phyloP scores from a whole-genome alignment of 2,329 filamentous ascomycete species.

The Claviceps pusilla region DNA sequence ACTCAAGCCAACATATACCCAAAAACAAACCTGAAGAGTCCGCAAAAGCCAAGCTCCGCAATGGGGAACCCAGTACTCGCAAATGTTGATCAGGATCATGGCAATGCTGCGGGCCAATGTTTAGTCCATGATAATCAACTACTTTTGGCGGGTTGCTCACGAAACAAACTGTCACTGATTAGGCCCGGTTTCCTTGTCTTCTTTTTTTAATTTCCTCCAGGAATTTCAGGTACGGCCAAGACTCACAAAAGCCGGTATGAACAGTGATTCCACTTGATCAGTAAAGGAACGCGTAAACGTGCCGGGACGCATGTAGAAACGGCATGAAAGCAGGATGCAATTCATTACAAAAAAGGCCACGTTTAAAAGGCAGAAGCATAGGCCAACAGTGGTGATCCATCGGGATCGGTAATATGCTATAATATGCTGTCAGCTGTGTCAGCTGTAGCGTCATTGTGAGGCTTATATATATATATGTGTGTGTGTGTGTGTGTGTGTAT shows the following conservation, averaged over 20 bases:
- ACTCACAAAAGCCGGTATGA: slow-evolving; percentile 50
- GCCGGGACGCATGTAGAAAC: slow-evolving; percentile 55
- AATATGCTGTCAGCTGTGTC: neutral
- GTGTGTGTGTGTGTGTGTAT: no score
- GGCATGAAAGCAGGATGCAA: slow-evolving; percentile 46
- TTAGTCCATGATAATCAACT: neutral
- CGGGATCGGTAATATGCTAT: slow-evolving; percentile 16
- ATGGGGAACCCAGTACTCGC: slow-evolving; percentile 55
- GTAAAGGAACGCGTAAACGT: slow-evolving; percentile 57
- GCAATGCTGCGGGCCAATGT: slow-evolving; percentile 29
- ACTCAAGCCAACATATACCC: slow-evolving; percentile 57
- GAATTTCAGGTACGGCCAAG: neutral
- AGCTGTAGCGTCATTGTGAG: neutral
- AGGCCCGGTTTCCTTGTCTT: neutral
- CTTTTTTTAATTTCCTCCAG: neutral
- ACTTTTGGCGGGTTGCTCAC: slow-evolving; percentile 16
- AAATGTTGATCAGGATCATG: slow-evolving; percentile 63
- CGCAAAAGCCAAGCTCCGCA: slow-evolving; percentile 46
- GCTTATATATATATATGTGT: no score
- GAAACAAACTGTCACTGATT: slow-evolving; percentile 24
- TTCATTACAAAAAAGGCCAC: slow-evolving; percentile 48
- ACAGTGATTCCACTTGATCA: slow-evolving; percentile 65
- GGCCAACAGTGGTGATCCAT: slow-evolving; percentile 44
- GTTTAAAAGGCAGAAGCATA: slow-evolving; percentile 49
- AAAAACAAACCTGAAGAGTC: slow-evolving; percentile 53